These are phyloP conservation scores for Aspergillus spinulosporus DNA, from an alignment of 2,329 filamentous ascomycete genomes.

Conservation along the genomic window DNA sequence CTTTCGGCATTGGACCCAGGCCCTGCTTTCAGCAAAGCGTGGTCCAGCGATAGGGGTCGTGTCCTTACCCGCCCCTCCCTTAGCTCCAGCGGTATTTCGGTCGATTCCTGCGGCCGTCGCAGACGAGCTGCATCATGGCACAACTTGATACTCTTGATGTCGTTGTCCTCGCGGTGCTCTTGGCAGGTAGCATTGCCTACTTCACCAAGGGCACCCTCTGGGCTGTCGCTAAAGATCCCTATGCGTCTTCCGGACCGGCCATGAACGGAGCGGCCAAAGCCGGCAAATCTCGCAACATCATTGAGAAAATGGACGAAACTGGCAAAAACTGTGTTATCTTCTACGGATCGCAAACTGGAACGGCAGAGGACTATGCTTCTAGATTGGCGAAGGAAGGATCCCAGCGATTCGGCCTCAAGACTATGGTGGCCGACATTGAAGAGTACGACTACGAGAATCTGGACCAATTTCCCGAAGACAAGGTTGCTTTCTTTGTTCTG, in stretches of 20 bases:
- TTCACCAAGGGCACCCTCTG: slow-evolving; percentile 95
- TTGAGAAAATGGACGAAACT: slow-evolving; percentile 93
- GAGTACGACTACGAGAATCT: slow-evolving; percentile 97
- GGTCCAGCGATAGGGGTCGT: slow-evolving; percentile 15
- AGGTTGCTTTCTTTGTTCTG: slow-evolving; percentile 90
- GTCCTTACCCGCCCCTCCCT: slow-evolving; percentile 9
- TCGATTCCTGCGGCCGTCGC: slow-evolving; percentile 2
- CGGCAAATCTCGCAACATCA: slow-evolving; percentile 84
- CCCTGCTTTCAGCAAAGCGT: slow-evolving; percentile 7
- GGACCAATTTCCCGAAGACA: slow-evolving; percentile 83
- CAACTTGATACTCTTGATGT: slow-evolving; percentile 96
- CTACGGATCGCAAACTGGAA: slow-evolving; percentile 97
- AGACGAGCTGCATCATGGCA: slow-evolving; percentile 63
- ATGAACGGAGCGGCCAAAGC: slow-evolving; percentile 69
- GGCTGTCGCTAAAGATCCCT: slow-evolving; percentile 81
- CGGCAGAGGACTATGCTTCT: slow-evolving; percentile 96
- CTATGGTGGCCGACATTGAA: slow-evolving; percentile 96
- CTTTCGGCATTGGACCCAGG: neutral
- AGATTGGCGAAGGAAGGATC: slow-evolving; percentile 95
- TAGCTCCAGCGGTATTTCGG: slow-evolving; percentile 1
- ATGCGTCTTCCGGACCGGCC: slow-evolving; percentile 66
- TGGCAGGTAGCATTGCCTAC: slow-evolving; percentile 87
- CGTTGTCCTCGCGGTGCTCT: slow-evolving; percentile 79
- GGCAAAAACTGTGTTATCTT: slow-evolving; percentile 98
- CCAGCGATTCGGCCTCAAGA: slow-evolving; percentile 92